phyloP scores from a whole-genome alignment of 78 protist genomes.

The Polysphondylium violaceum region DNA sequence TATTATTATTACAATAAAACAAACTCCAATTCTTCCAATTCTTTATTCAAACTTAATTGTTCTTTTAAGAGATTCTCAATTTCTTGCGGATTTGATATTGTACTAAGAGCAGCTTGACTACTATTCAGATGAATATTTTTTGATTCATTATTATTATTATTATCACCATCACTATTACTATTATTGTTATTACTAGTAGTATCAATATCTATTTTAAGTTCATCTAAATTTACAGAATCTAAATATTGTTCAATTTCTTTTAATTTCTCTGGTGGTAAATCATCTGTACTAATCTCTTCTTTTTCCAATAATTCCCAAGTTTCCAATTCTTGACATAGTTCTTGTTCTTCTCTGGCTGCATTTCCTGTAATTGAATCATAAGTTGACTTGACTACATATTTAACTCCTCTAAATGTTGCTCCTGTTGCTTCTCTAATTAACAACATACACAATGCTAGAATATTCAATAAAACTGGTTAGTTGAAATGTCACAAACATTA shows the following conservation, averaged over 20 bases:
- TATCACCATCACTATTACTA: not conserved
- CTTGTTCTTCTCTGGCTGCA: not conserved
- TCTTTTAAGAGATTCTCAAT: too few relatives aligned
- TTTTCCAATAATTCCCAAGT: slow-evolving; percentile 58
- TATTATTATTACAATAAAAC: too few relatives aligned
- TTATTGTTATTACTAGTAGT: not conserved
- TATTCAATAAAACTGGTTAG: not conserved
- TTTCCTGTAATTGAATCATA: slow-evolving; percentile 35
- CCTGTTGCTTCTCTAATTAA: slow-evolving; percentile 58
- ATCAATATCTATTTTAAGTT: not conserved
- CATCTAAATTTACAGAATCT: slow-evolving; percentile 4
- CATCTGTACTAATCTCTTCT: not conserved
- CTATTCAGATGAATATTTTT: not conserved
- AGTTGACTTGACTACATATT: slow-evolving; percentile 45
- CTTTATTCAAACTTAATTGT: too few relatives aligned
- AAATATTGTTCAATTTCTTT: slow-evolving; percentile 24
- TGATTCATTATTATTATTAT: not conserved
- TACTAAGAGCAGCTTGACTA: too few relatives aligned
- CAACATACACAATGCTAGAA: slow-evolving; percentile 71
- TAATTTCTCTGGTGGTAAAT: slow-evolving; percentile 8
- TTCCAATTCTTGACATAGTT: slow-evolving; percentile 2
- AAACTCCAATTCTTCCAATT: too few relatives aligned
- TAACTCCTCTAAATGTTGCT: slow-evolving; percentile 41
- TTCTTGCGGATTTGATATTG: too few relatives aligned
- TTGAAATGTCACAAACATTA: not conserved